Conservation (phyloP, 1,139 yeast species). For the Martiniozyma asiatica region DNA sequence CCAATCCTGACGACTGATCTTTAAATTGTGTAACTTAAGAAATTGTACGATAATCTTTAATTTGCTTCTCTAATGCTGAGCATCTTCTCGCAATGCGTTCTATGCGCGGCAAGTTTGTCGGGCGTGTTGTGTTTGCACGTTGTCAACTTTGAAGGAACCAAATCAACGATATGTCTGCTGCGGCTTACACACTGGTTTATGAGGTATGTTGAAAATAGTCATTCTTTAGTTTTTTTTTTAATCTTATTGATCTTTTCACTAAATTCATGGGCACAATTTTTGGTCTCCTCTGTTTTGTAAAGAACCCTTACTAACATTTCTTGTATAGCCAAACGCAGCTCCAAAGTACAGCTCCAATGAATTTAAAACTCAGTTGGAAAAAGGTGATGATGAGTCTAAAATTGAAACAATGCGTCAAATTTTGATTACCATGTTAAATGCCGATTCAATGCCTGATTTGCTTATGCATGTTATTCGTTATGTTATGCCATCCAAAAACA, state of each 20-base stretch:
- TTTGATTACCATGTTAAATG: conserved; percentile 77
- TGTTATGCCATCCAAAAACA: conserved; percentile 91
- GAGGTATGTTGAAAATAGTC: conserved; percentile 27
- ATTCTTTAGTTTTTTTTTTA: background rate
- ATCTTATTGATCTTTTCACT: background rate
- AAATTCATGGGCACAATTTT: too few relatives aligned
- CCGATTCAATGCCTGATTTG: conserved; percentile 89
- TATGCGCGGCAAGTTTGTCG: conserved; percentile 1
- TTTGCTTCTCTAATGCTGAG: too few relatives aligned
- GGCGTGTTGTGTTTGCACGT: too few relatives aligned
- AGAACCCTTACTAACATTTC: too few relatives aligned
- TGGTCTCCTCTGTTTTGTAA: conserved; percentile 2
- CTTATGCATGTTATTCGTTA: conserved; percentile 95
- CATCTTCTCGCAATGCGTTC: background rate
- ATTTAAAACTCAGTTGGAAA: conserved; percentile 71
- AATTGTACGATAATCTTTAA: too few relatives aligned
- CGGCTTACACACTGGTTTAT: conserved; percentile 63
- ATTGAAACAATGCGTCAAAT: conserved; percentile 85
- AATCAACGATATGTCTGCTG: conserved; percentile 14
- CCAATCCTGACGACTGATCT: conserved; percentile 47
- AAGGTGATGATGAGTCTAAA: conserved; percentile 80
- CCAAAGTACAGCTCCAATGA: conserved; percentile 64
- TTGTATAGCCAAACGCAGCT: conserved; percentile 44
- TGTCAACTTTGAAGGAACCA: background rate
- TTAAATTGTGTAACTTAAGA: background rate